phyloP scores from a whole-genome alignment of 768 basidiomycete species.

The Chalciporus chontae region DNA sequence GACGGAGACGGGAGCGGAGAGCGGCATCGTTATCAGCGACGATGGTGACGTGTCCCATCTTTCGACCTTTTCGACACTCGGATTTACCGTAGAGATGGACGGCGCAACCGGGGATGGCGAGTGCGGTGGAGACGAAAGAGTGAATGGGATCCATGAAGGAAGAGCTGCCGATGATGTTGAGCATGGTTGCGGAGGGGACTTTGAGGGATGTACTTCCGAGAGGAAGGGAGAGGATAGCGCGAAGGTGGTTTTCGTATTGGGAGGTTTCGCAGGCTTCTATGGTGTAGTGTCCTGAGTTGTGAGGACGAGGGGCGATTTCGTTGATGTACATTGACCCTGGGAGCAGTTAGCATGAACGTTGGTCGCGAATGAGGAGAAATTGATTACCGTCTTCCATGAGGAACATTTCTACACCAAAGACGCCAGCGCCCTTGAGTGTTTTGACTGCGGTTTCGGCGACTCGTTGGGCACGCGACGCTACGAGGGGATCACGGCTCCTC shows the following conservation, averaged over 20 bases:
- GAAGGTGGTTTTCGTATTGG: conserved; percentile 96
- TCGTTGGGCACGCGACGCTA: conserved; percentile 57
- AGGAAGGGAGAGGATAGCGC: conserved; percentile 86
- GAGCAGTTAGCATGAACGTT: background rate
- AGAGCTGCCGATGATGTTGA: conserved; percentile 90
- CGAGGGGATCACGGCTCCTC: conserved; percentile 50
- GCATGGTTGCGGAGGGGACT: conserved; percentile 85
- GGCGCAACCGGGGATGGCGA: conserved; percentile 68
- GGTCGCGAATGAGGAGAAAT: background rate
- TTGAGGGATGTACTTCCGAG: conserved; percentile 86
- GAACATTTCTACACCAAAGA: conserved; percentile 99
- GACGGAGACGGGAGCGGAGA: conserved; percentile 62
- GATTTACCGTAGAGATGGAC: conserved; percentile 95
- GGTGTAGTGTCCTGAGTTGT: conserved; percentile 98
- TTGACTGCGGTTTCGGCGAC: conserved; percentile 81
- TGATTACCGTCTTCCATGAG: conserved; percentile 76
- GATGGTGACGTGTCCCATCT: conserved; percentile 97
- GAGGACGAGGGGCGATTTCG: conserved; percentile 96
- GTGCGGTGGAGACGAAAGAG: conserved; percentile 52
- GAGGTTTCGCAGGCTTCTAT: conserved; percentile 97
- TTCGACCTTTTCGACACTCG: conserved; percentile 83
- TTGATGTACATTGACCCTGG: conserved; percentile 81
- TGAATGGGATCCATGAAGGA: conserved; percentile 59
- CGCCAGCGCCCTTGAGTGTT: conserved; percentile 81
- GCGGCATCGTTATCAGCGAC: conserved; percentile 80